These are phyloP conservation scores for Penicillium diatomitis DNA, from an alignment of 495 filamentous ascomycete species.

Conservation along the genomic window DNA sequence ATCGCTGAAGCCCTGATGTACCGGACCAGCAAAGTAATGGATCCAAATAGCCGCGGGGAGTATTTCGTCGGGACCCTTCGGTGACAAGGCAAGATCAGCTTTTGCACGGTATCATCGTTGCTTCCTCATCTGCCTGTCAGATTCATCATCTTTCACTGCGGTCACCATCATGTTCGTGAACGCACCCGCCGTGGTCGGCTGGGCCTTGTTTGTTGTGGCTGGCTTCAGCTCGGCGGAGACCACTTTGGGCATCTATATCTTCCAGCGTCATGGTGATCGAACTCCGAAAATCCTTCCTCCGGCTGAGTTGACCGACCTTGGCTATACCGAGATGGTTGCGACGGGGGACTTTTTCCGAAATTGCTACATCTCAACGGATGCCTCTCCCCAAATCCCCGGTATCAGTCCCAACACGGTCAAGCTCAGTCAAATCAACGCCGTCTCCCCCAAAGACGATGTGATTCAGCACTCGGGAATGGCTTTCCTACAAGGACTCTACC, in stretches of 20 bases:
- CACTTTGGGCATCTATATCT: constrained; percentile 8
- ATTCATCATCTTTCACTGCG: not conserved
- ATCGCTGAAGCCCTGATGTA: too few relatives aligned
- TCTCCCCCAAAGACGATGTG: constrained; percentile 45
- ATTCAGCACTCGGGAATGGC: constrained; percentile 41
- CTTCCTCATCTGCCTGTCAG: too few relatives aligned
- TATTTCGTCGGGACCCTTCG: too few relatives aligned
- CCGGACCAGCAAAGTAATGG: too few relatives aligned
- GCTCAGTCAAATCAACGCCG: constrained; percentile 42
- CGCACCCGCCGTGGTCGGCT: not conserved
- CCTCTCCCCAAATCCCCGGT: constrained; percentile 39
- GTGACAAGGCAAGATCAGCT: too few relatives aligned
- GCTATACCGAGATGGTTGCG: constrained; percentile 46
- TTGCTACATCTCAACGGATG: constrained; percentile 42
- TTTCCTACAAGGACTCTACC: constrained; percentile 51
- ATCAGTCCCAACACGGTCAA: constrained; percentile 45
- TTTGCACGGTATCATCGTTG: too few relatives aligned
- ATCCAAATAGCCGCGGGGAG: too few relatives aligned
- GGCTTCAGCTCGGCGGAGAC: constrained; percentile 5
- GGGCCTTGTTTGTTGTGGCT: not conserved
- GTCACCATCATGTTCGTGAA: not conserved
- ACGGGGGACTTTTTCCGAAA: constrained; percentile 50
- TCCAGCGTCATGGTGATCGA: constrained; percentile 14
- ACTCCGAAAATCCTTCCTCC: constrained; percentile 7
- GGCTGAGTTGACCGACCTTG: constrained; percentile 40